Evolutionary conservation across 495 filamentous ascomycete genomes (phyloP), one percentile per base, ranked within the genome.

Genomic region (Penicillium roqueforti): DNA sequence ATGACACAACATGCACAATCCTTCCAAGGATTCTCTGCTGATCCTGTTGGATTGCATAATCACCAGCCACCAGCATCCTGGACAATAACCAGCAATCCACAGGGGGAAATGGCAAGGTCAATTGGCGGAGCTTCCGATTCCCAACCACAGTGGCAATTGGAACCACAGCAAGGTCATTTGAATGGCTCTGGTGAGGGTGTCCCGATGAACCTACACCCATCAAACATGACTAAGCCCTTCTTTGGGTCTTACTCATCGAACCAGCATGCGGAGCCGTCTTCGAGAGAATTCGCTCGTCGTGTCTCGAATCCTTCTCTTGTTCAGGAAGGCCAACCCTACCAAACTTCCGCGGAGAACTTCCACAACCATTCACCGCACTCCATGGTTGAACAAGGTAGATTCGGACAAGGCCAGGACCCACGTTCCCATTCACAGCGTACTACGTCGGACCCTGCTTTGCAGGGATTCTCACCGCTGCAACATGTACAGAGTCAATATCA

Each of bases 51-150:
- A 16, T 14, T 40, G 16, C 47, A 29, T 22, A 38, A 5, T 11
- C 23, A 39, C 8, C 47, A 40, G 31, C 14, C 13, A 6, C 19
- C 39, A 8, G 14, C 39, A 18, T 36, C 39, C 1, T 52, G 50
- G 50, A 23, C 29, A 36, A 14, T 14, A 4, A 44, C 26, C 3
- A 32, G 20, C 8, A 44, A 18, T 3, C n/a, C 18, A 7, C 50
- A 52, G 25, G 29, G 38, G 0, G 29, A 52, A 18, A 42, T 34
- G 28, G 29, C 13, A 13, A 16, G 34, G 6, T n/a, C 16, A 18
- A 82, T 72, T 78, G 84, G 65, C 78, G 79, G 59, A 47, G 67
- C 76, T 75, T 60, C 63, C 58, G 67, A 68, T 57, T 58, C 68
- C 56, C 54, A 72, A 29, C 75, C 68, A 48, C 49, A 57, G 34